A percentile compares a stretch with the other conserved stretches of the same genome.
Evolutionary conservation across 1,284 basidiomycete species (phyloP).

Genomic region (Chiua sp.): DNA sequence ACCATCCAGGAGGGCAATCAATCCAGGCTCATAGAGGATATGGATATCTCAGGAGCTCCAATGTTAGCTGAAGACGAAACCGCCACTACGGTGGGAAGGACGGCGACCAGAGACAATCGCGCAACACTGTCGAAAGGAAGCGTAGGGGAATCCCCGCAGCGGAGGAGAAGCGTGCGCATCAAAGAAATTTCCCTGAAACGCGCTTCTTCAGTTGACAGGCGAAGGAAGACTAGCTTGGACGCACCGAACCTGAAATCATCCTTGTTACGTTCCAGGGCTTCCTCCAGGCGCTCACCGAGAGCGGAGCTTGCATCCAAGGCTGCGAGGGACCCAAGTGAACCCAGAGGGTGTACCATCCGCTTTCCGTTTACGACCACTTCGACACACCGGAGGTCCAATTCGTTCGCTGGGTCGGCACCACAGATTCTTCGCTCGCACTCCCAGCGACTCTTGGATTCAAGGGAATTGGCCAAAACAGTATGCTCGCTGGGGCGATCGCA

Average conservation of each 20-base stretch:
- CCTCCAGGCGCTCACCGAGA: neutral
- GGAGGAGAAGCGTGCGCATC: constrained; percentile 36
- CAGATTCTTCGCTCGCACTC: constrained; percentile 43
- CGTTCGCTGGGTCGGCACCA: constrained; percentile 18
- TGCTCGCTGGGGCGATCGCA: constrained; percentile 27
- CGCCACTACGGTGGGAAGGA: neutral
- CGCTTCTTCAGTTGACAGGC: constrained; percentile 5
- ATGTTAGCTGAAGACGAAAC: constrained; percentile 18
- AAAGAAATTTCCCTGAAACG: constrained; percentile 22
- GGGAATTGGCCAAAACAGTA: neutral
- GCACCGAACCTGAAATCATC: constrained; percentile 10
- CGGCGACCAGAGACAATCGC: neutral
- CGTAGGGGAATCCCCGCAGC: constrained; percentile 2
- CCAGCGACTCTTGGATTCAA: constrained; percentile 21
- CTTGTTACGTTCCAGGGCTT: constrained; percentile 11
- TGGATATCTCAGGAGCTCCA: constrained; percentile 33
- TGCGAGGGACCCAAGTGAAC: constrained; percentile 5
- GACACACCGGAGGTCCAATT: constrained; percentile 8
- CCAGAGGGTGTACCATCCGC: constrained; percentile 25
- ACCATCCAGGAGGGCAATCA: constrained; percentile 1
- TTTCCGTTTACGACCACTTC: constrained; percentile 31
- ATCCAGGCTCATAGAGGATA: constrained; percentile 33
- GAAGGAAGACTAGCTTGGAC: neutral
- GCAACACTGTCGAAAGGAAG: neutral
- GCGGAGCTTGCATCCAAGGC: neutral